Percentiles rank a stretch among this genome's conserved stretches.
Conservation (phyloP, 371 early-diverging fungal species). For the Mortierella sp. region DNA sequence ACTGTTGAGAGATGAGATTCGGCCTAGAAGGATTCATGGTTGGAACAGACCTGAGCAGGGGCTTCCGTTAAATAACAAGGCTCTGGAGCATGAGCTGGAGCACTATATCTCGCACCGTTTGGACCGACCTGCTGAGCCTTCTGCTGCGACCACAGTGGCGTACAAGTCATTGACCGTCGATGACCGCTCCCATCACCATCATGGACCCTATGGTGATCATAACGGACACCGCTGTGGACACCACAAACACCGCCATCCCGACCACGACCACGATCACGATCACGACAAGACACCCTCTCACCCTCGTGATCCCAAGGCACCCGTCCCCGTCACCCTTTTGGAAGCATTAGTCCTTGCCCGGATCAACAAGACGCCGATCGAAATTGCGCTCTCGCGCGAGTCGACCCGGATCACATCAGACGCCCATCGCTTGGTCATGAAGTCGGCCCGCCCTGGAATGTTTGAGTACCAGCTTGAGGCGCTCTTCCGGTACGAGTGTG, state of each 20-base stretch:
- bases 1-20: constrained; percentile 37
- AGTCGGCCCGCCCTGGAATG: constrained; percentile 63
- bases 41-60: constrained; percentile 47
- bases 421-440: constrained; percentile 67
- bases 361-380: constrained; percentile 67
- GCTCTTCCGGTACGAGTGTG: constrained; percentile 69
- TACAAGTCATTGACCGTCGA: neutral
- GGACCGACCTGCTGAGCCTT: constrained; percentile 13
- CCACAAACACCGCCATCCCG: constrained; percentile 4
- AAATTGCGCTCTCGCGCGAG: constrained; percentile 63
- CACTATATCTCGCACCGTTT: constrained; percentile 51
- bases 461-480: constrained; percentile 71
- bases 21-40: constrained; percentile 58
- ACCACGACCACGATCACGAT: neutral
- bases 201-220: constrained; percentile 51
- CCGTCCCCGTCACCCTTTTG: constrained; percentile 29
- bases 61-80: constrained; percentile 28
- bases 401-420: constrained; percentile 62
- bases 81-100: constrained; percentile 41
- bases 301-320: constrained; percentile 7
- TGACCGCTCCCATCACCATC: constrained; percentile 21
- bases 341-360: constrained; percentile 65
- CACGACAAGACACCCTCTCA: constrained; percentile 14
- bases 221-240: constrained; percentile 37
- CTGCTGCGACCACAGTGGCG: neutral